These are phyloP conservation scores for Pugionium cornutum DNA, from an alignment of 345 rosid species.

Conservation along the genomic window DNA sequence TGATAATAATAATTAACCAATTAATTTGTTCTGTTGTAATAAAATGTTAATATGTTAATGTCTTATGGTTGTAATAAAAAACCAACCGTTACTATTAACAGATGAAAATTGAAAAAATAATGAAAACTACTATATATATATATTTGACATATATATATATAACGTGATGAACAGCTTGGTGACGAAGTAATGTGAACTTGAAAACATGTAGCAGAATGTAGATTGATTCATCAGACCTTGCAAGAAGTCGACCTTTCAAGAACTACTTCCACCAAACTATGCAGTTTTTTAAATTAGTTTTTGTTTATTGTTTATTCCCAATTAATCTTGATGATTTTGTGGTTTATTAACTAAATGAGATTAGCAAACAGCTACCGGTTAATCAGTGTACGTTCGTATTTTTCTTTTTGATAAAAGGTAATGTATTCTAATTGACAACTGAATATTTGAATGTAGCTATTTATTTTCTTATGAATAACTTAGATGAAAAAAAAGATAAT, in stretches of 20 bases:
- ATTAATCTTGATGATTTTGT: slow-evolving; percentile 29
- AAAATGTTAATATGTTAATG: not conserved
- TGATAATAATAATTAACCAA: not conserved
- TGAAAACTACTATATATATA: too few relatives aligned
- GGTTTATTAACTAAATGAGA: slow-evolving; percentile 31
- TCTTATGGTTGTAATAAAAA: slow-evolving; percentile 27
- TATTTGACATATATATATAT: not conserved
- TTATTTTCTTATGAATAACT: not conserved
- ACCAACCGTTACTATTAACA: slow-evolving; percentile 18
- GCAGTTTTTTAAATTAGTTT: slow-evolving; percentile 11
- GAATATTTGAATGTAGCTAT: too few relatives aligned
- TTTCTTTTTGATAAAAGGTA: too few relatives aligned
- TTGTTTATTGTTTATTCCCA: slow-evolving; percentile 8
- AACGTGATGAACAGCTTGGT: slow-evolving; percentile 22
- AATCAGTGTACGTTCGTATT: slow-evolving; percentile 9
- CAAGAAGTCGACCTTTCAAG: slow-evolving; percentile 38
- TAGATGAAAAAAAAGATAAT: slow-evolving; percentile 8
- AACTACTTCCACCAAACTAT: slow-evolving; percentile 40
- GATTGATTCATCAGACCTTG: slow-evolving; percentile 28
- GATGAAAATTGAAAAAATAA: not conserved
- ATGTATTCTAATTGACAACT: too few relatives aligned
- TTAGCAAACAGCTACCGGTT: slow-evolving; percentile 24
- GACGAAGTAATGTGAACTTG: slow-evolving; percentile 38
- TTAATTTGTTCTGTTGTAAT: not conserved
- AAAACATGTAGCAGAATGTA: slow-evolving; percentile 26